Conservation (phyloP, 2,329 filamentous ascomycete species). For the Microthyrium microscopicum region DNA sequence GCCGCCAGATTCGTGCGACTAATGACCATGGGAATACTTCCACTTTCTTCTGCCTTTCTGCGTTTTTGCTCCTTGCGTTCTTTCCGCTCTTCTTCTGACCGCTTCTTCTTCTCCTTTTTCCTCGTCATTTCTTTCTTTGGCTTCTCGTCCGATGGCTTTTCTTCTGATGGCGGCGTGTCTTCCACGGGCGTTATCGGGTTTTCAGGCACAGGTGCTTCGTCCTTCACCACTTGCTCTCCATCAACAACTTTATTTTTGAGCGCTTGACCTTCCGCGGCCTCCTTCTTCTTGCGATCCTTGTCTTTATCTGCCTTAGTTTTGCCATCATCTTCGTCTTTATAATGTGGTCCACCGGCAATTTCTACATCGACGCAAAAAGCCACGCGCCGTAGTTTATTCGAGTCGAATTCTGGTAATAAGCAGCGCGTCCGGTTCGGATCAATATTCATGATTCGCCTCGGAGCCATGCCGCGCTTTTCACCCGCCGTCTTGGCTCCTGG, state of each 20-base stretch:
- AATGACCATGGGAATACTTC: constrained; percentile 70
- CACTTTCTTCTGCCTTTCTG: constrained; percentile 72
- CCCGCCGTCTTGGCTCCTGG: constrained; percentile 31
- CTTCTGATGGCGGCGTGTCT: constrained; percentile 23
- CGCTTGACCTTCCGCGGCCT: constrained; percentile 58
- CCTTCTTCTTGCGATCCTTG: constrained; percentile 44
- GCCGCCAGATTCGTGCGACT: constrained; percentile 48
- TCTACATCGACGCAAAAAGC: constrained; percentile 96
- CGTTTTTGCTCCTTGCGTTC: constrained; percentile 82
- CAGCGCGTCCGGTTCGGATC: constrained; percentile 67
- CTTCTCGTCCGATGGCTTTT: constrained; percentile 18
- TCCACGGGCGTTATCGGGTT: constrained; percentile 27
- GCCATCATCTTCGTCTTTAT: constrained; percentile 32
- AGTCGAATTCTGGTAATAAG: constrained; percentile 60
- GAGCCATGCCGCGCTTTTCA: constrained; percentile 53
- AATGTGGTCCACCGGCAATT: constrained; percentile 74
- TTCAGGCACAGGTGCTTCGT: constrained; percentile 16
- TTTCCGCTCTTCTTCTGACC: constrained; percentile 81
- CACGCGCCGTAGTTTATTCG: constrained; percentile 68
- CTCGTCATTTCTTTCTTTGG: constrained; percentile 31
- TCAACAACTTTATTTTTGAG: constrained; percentile 48
- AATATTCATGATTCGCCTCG: constrained; percentile 69
- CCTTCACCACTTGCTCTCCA: constrained; percentile 39
- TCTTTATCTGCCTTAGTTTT: constrained; percentile 31
- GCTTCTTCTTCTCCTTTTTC: constrained; percentile 94